phyloP scores from a whole-genome alignment of 805 yeast species.

The Lipomyces mesembrius region DNA sequence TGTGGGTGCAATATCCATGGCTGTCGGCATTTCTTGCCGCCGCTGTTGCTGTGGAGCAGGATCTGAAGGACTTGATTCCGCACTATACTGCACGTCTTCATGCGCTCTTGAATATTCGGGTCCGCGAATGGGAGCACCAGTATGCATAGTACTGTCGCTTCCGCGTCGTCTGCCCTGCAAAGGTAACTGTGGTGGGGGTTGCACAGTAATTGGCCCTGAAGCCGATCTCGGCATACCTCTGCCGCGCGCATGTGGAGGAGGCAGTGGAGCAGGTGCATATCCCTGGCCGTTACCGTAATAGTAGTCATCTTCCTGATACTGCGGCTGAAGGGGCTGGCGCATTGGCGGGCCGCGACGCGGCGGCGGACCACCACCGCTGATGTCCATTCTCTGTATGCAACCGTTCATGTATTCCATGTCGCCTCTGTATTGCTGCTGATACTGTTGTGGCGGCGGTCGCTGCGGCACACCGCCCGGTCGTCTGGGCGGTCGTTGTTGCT shows the following conservation, averaged over 20 bases:
- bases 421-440: conserved; percentile 8
- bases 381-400: conserved; percentile 22
- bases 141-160: background rate
- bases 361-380: conserved; percentile 8
- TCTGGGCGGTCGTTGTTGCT: conserved; percentile 16
- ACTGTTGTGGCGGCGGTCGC: conserved; percentile 14
- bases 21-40: background rate
- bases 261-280: background rate
- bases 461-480: background rate
- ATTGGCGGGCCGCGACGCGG: conserved; percentile 10
- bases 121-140: background rate
- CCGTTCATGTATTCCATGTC: conserved; percentile 15
- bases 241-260: conserved; percentile 5
- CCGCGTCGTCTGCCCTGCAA: background rate
- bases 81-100: background rate
- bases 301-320: conserved; percentile 8
- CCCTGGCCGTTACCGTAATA: background rate
- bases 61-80: background rate
- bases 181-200: background rate
- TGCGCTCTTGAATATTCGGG: background rate
- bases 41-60: background rate
- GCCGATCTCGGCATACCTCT: conserved; percentile 12
- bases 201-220: background rate
- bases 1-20: background rate
- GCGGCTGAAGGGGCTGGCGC: conserved; percentile 9